A percentile compares a stretch with the other conserved stretches of the same genome.
These are phyloP conservation scores for Phalaenopsis hybrid DNA, from an alignment of 116 monocot genomes.

Conservation along the genomic window DNA sequence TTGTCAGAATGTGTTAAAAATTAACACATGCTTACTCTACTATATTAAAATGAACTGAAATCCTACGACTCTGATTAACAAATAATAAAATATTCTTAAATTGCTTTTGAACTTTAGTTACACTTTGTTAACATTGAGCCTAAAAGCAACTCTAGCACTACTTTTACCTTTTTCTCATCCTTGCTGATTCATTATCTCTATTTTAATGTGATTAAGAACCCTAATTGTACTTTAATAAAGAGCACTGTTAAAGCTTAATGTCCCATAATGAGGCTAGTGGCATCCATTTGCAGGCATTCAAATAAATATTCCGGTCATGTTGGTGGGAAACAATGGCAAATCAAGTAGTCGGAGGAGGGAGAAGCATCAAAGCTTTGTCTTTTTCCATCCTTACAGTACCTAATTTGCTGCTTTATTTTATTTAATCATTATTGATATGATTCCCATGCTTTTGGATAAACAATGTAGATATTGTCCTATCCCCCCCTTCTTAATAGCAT, in stretches of 20 bases:
- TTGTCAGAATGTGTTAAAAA: no score
- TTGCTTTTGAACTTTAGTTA: no score
- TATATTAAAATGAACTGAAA: no score
- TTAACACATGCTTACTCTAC: no score
- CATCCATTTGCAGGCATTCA: background rate
- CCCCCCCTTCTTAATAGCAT: no score
- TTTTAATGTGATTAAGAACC: no score
- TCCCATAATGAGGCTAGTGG: background rate
- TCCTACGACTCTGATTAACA: no score
- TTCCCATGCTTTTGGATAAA: background rate
- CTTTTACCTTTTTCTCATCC: no score
- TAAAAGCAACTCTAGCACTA: no score
- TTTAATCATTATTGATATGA: background rate
- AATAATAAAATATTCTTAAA: no score
- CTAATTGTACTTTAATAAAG: background rate
- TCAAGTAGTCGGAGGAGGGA: background rate
- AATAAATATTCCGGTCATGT: background rate
- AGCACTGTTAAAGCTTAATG: background rate
- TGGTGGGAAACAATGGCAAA: constrained; percentile 6
- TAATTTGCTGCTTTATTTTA: background rate
- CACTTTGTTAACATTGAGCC: no score
- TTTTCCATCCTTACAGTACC: background rate
- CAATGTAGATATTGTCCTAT: background rate
- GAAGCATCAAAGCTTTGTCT: constrained; percentile 4
- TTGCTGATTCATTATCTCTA: no score